Percentiles rank a stretch among this genome's conserved stretches.
Evolutionary conservation across 169 alveolate genomes (phyloP).

Genomic region (Sarcocystis neurona): DNA sequence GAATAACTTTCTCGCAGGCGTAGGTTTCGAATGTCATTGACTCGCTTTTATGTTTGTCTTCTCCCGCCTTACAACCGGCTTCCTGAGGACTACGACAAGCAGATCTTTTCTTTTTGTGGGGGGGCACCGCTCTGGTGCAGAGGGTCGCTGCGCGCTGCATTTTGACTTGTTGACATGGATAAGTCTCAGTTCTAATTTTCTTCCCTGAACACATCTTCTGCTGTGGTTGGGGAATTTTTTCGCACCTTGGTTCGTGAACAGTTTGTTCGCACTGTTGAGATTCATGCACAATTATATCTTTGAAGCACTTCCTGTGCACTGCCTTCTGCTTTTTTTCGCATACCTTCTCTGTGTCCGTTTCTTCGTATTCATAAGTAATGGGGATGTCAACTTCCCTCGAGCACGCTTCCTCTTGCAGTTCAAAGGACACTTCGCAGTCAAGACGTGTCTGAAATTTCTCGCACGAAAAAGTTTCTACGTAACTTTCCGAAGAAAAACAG

Average conservation of each 20-base stretch:
- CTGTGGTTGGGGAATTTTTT: neutral
- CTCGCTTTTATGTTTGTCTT: too few relatives aligned
- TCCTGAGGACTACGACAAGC: neutral
- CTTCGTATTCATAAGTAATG: slow-evolving; percentile 13
- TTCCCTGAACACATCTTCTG: neutral
- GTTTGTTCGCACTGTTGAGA: neutral
- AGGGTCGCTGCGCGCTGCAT: neutral
- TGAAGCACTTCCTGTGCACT: neutral
- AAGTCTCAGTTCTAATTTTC: neutral
- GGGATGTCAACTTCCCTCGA: slow-evolving; percentile 1
- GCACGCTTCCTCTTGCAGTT: neutral
- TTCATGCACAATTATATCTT: neutral
- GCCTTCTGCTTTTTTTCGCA: neutral
- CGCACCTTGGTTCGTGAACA: slow-evolving; percentile 12
- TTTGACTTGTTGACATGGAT: slow-evolving; percentile 10
- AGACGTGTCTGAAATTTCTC: slow-evolving; percentile 24
- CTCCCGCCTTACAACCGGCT: neutral
- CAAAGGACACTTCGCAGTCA: slow-evolving; percentile 27
- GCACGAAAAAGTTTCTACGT: neutral
- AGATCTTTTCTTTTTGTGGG: neutral
- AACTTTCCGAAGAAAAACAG: neutral
- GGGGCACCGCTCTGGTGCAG: neutral
- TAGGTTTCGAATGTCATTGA: neutral
- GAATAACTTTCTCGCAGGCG: neutral
- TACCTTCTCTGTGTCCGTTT: neutral